Evolutionary conservation across 1,284 basidiomycete species (phyloP), one percentile per base, ranked within the genome.

Genomic region (Bjerkandera adusta): DNA sequence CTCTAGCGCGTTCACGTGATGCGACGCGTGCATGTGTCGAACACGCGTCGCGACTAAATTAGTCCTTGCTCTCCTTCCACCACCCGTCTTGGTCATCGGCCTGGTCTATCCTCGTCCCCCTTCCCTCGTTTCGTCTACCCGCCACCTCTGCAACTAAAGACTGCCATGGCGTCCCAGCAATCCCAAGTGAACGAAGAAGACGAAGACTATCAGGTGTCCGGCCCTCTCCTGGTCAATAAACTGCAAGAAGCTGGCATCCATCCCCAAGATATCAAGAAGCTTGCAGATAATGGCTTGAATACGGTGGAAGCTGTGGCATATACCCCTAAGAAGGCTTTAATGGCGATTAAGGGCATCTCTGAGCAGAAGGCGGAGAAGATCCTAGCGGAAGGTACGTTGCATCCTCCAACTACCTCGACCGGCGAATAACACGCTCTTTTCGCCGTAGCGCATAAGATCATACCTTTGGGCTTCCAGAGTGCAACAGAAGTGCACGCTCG

Each of bases 291-390:
- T 13, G 97, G 97, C 5, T 81, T 90, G 51, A 83, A 97, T 66
- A 99, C 97, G 1, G 83, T 99, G 52, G 96, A 99, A 68, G 83
- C 92, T 12, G 90, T 99, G 42, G 96, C 94, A 13, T 99, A 96
- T 66, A 98, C 96, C 1, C 93, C 97, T 6, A 98, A 97, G 78
- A 99, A 99, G 72, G 76, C 77, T 36, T 73, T 99, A 27, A 80
- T 92, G 51, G 80, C 83, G 4, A 95, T 99, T 64, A 99, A 98
- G 69, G 97, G 97, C 15, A 97, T 99, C 52, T 97, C 93, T 25
- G 97, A 99, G 61, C 82, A 89, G 57, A 99, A 99, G 66, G 97
- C 96, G 2, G 97, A 99, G 67, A 98, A 96, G 75, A 96, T 99
- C 48, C 68, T 99, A 20, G 73, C 79, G 10, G 93, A 97, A 75